Evolutionary conservation across 73 alveolate species (phyloP), one percentile per base, ranked within the genome.

Genomic region (Paramecium octaurelia): DNA sequence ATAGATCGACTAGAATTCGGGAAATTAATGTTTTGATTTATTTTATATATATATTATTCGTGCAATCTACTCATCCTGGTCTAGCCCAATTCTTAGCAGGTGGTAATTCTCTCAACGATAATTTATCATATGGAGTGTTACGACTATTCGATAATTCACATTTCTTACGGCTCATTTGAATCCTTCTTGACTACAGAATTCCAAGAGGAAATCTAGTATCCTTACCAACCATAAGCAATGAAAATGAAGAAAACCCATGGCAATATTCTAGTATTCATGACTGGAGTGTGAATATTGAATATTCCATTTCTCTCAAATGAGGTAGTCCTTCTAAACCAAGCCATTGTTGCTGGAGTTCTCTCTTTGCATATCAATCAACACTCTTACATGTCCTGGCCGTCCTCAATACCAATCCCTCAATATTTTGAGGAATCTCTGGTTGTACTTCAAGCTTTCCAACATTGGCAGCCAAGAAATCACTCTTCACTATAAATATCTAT

Each of bases 271-370:
- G 94, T 89, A 50, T 89, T 89, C 29, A 89, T 70, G 27, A 71
- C 92, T 16, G 92, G 94, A 60, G 94, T 88, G 23, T 88, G 94
- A 38, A 64, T 69, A 43, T 88, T 89, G 40, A 89, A 89, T 31
- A 89, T 59, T 59, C 94, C 94, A 50, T 89, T 89, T 89, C 94
- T 89, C 50, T 89, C 94, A 44, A 89, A 89, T 29, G 94, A 89
- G 16, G 92, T 42, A 2, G 94, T 89, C 76, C 94, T 89, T 73
- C 94, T 89, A 34, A 70, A 71, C 92, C 92, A 89, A 35, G 54
- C 75, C 84, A 59, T 44, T 23, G 92, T 71, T 8, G 69, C 76
- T 24, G 94, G 94, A 12, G 73, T 69, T 71, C 80, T 88, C 24
- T 8, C 90, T 77, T 9, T 5, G 7, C 31, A 4, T 29, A 14